Base-by-base conservation (phyloP, 768 basidiomycete genomes). In the Panaeolus cyanescens region DNA sequence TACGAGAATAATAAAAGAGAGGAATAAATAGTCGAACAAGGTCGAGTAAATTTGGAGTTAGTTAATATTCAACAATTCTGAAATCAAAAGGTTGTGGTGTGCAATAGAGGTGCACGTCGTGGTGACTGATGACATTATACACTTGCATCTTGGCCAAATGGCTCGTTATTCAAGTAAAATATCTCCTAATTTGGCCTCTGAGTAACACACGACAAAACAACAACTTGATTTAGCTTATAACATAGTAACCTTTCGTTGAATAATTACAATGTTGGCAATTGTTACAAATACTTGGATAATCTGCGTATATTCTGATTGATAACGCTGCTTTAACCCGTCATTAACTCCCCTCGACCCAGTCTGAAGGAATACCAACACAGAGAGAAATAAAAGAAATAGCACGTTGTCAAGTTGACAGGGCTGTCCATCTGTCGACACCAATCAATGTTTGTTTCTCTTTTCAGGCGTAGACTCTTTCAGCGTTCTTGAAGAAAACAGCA, bases 401-500 rank as follows among this genome's bases (percentile, higher is more conserved):
- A 50, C 30, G 19, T 50, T 5, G 22, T 7, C 22, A 9, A 9
- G 22, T 45, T 28, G 5, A 50, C 45, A 50, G 30, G 7, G 7
- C 45, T 28, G 25, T 28, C 2, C 8, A 50, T 50, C 40, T 42
- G 12, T 50, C 25, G 13, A 50, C 25, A n/a, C n/a, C n/a, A 28
- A 50, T 58, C 32, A 32, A 63, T 39, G 25, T 59, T 58, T 57
- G 40, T 32, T 57, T 20, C 45, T 61, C 65, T 60, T 66, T 69
- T 54, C 75, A 12, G 12, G n/a, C 77, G 65, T 84, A 85, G 37
- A 83, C 77, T 58, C 73, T 77, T 69, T 76, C 73, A 7, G 84
- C 84, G 59, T 83, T 84, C 30, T 68, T 73, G 63, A 70, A 78
- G 70, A 95, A 95, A 40, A 95, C 85, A 25, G 84, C 87, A 68